Evolutionary conservation across 768 basidiomycete genomes (phyloP).

Genomic region (Hericium rajendrae): DNA sequence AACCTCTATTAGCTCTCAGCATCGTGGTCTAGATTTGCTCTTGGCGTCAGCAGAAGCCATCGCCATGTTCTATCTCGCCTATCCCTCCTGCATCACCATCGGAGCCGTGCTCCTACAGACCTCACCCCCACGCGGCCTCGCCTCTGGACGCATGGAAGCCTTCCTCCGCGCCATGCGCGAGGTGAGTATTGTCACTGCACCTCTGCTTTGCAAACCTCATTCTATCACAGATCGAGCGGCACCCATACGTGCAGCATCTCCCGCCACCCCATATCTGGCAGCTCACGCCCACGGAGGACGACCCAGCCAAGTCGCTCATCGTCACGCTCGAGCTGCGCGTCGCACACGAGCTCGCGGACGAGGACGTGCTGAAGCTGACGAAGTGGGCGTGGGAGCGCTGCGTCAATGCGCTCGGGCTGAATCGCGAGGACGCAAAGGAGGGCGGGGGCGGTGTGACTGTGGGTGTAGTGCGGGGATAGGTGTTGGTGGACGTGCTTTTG

Average conservation of each 20-base stretch:
- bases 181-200: conserved; percentile 31
- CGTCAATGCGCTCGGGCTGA: conserved; percentile 36
- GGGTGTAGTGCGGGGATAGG: conserved; percentile 54
- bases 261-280: conserved; percentile 88
- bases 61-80: conserved; percentile 76
- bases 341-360: conserved; percentile 51
- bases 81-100: conserved; percentile 73
- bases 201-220: not conserved
- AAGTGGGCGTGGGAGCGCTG: conserved; percentile 69
- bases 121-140: conserved; percentile 53
- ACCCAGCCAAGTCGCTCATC: conserved; percentile 39
- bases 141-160: conserved; percentile 65
- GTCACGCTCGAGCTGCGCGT: conserved; percentile 80
- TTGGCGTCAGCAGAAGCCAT: conserved; percentile 69
- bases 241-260: conserved; percentile 75
- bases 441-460: conserved; percentile 57
- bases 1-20: conserved; percentile 32
- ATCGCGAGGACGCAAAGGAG: conserved; percentile 18
- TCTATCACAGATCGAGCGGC: conserved; percentile 58
- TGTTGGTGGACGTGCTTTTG: too few relatives aligned
- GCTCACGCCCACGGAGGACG: conserved; percentile 31
- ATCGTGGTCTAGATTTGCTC: conserved; percentile 73
- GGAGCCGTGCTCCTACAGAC: conserved; percentile 88
- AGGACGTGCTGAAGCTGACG: conserved; percentile 62
- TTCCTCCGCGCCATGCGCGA: conserved; percentile 78